Evolutionary conservation across 2,329 filamentous ascomycete genomes (phyloP), one percentile per base, ranked within the genome.

Genomic region (Exophiala oligosperma): DNA sequence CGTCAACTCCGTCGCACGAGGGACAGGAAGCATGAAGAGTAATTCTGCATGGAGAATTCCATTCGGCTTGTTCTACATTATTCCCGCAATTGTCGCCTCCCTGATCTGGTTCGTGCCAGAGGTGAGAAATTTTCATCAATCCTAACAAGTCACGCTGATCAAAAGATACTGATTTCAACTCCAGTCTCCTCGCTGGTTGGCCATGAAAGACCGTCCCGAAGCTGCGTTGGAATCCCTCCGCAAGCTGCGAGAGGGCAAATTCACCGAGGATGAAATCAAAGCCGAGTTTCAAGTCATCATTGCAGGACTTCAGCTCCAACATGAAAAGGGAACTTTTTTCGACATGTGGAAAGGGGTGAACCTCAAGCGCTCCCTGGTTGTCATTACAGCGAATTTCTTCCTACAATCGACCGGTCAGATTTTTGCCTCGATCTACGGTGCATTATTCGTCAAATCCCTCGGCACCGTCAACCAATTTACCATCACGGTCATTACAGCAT

Each of bases 181-280:
- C 17, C 35, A 37, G 57, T 49, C 43, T 28, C 52, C 46, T 41
- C 80, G 87, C 49, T 89, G 86, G 86, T 73, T 89, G 2, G 85
- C 85, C 0, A 79, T 79, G 24, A 81, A 87, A 68, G 85, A 87
- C 65, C 79, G 84, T 1, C 86, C 84, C 83, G 84, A 88, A 21
- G 86, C 89, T 64, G 81, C 84, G 1, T 73, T 81, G 61, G 59
- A 76, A 58, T 74, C 82, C 26, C 75, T 87, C 17, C 84, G 84
- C 0, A 68, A 75, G 23, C 75, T 89, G 1, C 86, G 89, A 64
- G 85, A 81, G 3, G 70, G 73, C 11, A 24, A 28, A 3, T 28
- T 51, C 6, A 4, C 46, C 23, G 46, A 50, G 57, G 7, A 64
- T 69, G 38, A 69, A 67, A 63, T 72, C 70, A 46, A 65, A n/a